Base-by-base conservation (phyloP, 2,329 filamentous ascomycete genomes). In the Acephala macrosclerotiorum region DNA sequence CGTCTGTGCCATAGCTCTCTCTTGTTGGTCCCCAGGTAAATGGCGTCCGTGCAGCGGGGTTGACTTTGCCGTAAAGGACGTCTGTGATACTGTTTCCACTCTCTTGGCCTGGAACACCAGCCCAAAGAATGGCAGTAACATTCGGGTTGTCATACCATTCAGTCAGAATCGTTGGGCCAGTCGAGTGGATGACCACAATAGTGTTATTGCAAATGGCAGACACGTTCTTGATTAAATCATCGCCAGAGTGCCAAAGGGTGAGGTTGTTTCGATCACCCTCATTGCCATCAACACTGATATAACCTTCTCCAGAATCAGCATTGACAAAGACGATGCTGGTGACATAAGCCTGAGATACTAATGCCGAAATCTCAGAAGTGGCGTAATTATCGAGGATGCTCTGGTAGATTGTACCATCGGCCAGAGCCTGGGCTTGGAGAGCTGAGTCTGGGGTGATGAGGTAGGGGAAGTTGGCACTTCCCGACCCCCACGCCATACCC, bases 181-280 rank as follows among this genome's bases (percentile, higher is more conserved):
- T 87, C 1, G 91, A 93, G 81, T 98, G 95, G 66, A 98, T 90
- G 64, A 97, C 88, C 18, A 98, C 92, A 66, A 98, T 91, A 14
- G 94, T 97, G 84, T 97, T 97, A 81, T 90, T 89, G 83, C 91
- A 94, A 68, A 88, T 76, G 8, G 88, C 84, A 0, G 93, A 89
- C 12, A 97, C 92, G 57, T 91, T 93, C 79, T 91, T 86, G 79
- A 98, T 91, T 63, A 98, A 80, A 0, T 85, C 84, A 61, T 98
- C 93, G 47, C 93, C 94, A 65, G 89, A 85, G 66, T 90, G 84
- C 95, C 95, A 98, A 0, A 97, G 83, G 0, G 94, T 97, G 42
- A 99, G 83, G 80, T 99, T 97, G 74, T 94, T 94, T 61, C 96
- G 90, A 78, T 98, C 95, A 65, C 96, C 96, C 66, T 85, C 82